These are phyloP conservation scores for Aeschynomene evenia DNA, from an alignment of 306 rosid genomes.

Conservation along the genomic window DNA sequence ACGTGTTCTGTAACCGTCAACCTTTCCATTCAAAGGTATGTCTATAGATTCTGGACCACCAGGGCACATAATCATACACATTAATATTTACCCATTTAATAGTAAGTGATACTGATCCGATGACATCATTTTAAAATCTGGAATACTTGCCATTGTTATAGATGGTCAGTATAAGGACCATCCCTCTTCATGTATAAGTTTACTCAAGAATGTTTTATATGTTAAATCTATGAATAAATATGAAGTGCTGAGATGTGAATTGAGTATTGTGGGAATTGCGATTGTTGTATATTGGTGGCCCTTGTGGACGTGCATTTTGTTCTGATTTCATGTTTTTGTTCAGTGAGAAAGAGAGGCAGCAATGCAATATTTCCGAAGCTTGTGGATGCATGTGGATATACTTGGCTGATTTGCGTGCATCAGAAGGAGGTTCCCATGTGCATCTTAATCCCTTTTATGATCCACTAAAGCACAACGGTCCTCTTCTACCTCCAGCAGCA, in stretches of 20 bases:
- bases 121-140: neutral
- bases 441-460: conserved; percentile 87
- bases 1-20: neutral
- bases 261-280: conserved; percentile 1
- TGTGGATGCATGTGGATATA: conserved; percentile 95
- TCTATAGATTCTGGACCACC: neutral
- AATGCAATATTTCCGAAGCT: conserved; percentile 62
- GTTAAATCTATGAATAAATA: neutral
- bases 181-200: neutral
- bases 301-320: conserved; percentile 14
- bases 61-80: neutral
- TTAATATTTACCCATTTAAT: neutral
- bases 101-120: conserved; percentile 18
- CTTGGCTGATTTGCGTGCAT: conserved; percentile 69
- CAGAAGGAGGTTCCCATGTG: conserved; percentile 66
- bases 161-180: neutral
- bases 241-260: conserved; percentile 13
- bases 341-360: conserved; percentile 92
- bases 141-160: conserved; percentile 1
- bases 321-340: conserved; percentile 31
- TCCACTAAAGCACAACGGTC: conserved; percentile 50
- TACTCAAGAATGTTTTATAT: neutral
- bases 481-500: conserved; percentile 90
- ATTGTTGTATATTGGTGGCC: neutral
- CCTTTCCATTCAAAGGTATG: neutral